Conservation (phyloP, 75 land plant species). For the Cryptomeria japonica region DNA sequence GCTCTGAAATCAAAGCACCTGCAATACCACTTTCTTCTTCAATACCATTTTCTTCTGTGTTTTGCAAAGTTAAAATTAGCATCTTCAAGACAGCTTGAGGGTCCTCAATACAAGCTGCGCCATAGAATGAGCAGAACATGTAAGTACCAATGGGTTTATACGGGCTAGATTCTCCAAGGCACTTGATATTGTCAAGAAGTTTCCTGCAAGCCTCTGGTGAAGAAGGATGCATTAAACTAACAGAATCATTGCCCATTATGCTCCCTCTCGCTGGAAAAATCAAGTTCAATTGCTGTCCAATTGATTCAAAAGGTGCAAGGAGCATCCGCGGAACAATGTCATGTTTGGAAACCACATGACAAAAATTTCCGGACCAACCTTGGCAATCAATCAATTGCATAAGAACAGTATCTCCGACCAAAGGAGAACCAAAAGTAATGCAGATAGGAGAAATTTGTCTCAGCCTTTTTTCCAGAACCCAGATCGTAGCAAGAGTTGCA, state of each 20-base stretch:
- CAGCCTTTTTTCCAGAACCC: neutral
- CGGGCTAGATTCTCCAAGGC: too few relatives aligned
- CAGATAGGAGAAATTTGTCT: neutral
- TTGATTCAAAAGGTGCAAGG: constrained; percentile 1
- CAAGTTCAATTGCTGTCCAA: neutral
- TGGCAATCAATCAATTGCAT: neutral
- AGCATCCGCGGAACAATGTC: constrained; percentile 15
- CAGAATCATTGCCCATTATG: neutral
- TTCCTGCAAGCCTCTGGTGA: neutral
- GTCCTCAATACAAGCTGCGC: constrained; percentile 7
- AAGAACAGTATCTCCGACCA: neutral
- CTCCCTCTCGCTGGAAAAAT: constrained; percentile 3
- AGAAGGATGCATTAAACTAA: too few relatives aligned
- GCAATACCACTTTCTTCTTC: too few relatives aligned
- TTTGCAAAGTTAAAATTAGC: neutral
- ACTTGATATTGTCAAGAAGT: neutral
- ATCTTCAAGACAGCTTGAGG: neutral
- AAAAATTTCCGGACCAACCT: constrained; percentile 3
- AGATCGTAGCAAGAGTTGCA: too few relatives aligned
- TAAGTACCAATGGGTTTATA: neutral
- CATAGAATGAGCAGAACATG: neutral
- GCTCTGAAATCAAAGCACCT: too few relatives aligned
- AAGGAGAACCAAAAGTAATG: neutral
- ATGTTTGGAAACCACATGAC: constrained; percentile 11
- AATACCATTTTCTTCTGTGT: neutral